Conservation (phyloP, 1,139 yeast species). For the Yarrowia galli region DNA sequence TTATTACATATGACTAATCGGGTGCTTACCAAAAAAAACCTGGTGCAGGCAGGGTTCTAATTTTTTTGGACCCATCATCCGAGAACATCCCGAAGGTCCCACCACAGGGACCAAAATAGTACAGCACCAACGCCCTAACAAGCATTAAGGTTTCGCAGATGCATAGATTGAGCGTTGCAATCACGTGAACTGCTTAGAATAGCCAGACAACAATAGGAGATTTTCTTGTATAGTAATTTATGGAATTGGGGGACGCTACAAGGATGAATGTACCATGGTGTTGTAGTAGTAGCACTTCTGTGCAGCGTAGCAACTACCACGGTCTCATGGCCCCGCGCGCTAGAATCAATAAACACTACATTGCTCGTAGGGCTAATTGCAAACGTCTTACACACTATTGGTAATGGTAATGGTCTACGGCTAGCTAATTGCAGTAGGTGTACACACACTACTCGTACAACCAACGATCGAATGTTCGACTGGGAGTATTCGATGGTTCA, state of each 20-base stretch:
- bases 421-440: background rate
- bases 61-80: background rate
- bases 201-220: background rate
- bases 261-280: too few relatives aligned
- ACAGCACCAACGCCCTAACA: background rate
- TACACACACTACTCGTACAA: too few relatives aligned
- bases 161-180: slow-evolving; percentile 32
- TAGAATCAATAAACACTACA: background rate
- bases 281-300: background rate
- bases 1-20: background rate
- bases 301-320: background rate
- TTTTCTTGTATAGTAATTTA: background rate
- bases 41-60: background rate
- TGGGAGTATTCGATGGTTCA: background rate
- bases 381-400: background rate
- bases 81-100: slow-evolving; percentile 16
- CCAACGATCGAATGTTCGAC: background rate
- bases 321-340: background rate
- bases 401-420: background rate
- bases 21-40: background rate
- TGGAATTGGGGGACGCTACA: background rate
- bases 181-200: slow-evolving; percentile 11
- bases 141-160: background rate
- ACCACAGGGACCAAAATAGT: background rate
- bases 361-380: background rate